Percentiles rank a stretch among this genome's conserved stretches.
Evolutionary conservation across 805 yeast genomes (phyloP).

Genomic region (Torulaspora quercuum): DNA sequence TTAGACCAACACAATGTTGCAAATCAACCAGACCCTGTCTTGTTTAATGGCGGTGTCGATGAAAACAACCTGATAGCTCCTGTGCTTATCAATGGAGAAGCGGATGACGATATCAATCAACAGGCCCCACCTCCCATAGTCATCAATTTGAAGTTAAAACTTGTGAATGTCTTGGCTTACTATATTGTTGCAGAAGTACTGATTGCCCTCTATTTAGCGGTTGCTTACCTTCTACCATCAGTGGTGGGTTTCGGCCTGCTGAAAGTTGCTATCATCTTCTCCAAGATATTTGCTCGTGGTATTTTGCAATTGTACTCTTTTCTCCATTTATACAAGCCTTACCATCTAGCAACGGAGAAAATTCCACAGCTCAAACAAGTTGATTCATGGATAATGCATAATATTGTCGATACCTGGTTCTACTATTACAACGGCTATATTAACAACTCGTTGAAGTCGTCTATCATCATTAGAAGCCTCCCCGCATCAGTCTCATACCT

Average conservation of each 20-base stretch:
- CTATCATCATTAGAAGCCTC: slow-evolving; percentile 26
- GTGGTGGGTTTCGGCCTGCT: slow-evolving; percentile 40
- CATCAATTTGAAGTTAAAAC: slow-evolving; percentile 26
- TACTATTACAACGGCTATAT: slow-evolving; percentile 22
- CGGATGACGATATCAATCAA: slow-evolving; percentile 16
- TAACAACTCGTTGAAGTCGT: slow-evolving; percentile 21
- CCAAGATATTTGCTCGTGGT: slow-evolving; percentile 16
- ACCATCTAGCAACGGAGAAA: slow-evolving; percentile 6
- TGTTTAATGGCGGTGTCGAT: slow-evolving; percentile 8
- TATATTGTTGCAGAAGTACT: slow-evolving; percentile 31
- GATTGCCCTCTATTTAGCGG: slow-evolving; percentile 38
- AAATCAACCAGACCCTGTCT: slow-evolving; percentile 7
- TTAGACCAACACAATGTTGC: slow-evolving; percentile 16
- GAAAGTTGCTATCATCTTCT: slow-evolving; percentile 19
- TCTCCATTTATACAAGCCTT: slow-evolving; percentile 7
- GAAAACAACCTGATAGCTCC: slow-evolving; percentile 19
- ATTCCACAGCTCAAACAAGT: slow-evolving; percentile 7
- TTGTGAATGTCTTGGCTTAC: slow-evolving; percentile 26
- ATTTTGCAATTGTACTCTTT: slow-evolving; percentile 13
- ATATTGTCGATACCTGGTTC: slow-evolving; percentile 11
- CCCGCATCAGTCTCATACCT: slow-evolving; percentile 32
- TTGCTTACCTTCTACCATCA: slow-evolving; percentile 49
- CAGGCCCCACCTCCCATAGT: slow-evolving; percentile 30
- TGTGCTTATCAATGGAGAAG: slow-evolving; percentile 8
- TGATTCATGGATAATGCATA: slow-evolving; percentile 18